These are phyloP conservation scores for Lentithecium fluviatile DNA, from an alignment of 495 filamentous ascomycete genomes.

Conservation along the genomic window DNA sequence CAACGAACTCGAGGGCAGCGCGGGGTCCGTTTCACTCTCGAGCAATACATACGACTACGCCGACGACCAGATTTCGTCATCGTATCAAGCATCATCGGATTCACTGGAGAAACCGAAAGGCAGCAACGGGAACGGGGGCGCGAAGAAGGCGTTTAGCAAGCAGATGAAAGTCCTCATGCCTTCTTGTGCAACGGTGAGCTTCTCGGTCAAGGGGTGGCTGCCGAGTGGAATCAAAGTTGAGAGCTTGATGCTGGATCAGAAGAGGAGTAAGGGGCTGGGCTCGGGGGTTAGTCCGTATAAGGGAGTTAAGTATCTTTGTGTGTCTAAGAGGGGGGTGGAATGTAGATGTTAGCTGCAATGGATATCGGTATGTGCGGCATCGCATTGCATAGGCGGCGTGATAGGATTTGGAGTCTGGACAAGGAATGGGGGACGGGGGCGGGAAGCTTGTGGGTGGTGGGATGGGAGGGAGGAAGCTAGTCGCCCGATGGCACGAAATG, in stretches of 20 bases:
- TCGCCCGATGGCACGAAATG: too few species aligned
- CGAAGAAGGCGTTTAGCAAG: slow-evolving; percentile 50
- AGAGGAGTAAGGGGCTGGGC: slow-evolving; percentile 80
- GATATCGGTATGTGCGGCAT: too few species aligned
- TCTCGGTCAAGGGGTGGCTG: slow-evolving; percentile 91
- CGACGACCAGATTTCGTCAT: slow-evolving; percentile 47
- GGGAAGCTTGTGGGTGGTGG: too few species aligned
- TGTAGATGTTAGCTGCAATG: slow-evolving; percentile 50
- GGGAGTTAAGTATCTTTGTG: slow-evolving; percentile 94
- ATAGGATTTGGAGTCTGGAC: too few species aligned
- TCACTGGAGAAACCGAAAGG: slow-evolving; percentile 44
- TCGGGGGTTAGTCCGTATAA: slow-evolving; percentile 93
- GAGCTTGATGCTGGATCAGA: slow-evolving; percentile 77
- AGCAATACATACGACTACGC: slow-evolving; percentile 46
- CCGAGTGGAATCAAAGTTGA: slow-evolving; percentile 93
- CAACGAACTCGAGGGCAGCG: slow-evolving; percentile 45
- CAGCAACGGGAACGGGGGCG: slow-evolving; percentile 47
- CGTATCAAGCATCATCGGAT: slow-evolving; percentile 42
- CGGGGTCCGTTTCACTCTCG: slow-evolving; percentile 10
- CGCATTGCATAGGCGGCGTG: too few species aligned
- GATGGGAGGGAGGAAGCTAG: too few species aligned
- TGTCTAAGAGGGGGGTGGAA: slow-evolving; percentile 84
- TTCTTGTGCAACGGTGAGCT: slow-evolving; percentile 78
- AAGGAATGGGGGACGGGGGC: too few species aligned
- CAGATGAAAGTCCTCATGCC: slow-evolving; percentile 88